Conservation (phyloP, 768 basidiomycete species). For the Phanerochaete carnosa region DNA sequence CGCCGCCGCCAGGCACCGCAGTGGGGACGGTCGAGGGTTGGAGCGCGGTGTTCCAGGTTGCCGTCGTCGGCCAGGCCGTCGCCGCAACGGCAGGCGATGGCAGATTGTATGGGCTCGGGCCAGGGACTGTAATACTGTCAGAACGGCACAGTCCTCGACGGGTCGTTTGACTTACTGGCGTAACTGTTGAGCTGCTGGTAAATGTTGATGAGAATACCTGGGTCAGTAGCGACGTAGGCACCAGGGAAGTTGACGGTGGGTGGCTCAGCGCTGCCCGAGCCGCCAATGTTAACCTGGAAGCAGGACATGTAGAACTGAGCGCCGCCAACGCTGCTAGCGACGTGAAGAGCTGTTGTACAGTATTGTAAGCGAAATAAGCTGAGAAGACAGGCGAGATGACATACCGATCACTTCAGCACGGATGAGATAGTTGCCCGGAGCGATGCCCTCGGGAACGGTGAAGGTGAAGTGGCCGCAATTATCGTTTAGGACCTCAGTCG, state of each 20-base stretch:
- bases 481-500: slow-evolving; percentile 38
- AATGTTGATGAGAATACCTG: slow-evolving; percentile 47
- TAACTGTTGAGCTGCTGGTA: slow-evolving; percentile 41
- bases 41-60: slow-evolving; percentile 47
- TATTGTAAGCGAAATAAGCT: not conserved
- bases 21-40: slow-evolving; percentile 47
- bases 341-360: slow-evolving; percentile 37
- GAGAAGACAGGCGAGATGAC: slow-evolving; percentile 9
- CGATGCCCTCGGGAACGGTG: slow-evolving; percentile 39
- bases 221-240: slow-evolving; percentile 37
- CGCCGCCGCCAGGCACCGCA: slow-evolving; percentile 15
- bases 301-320: slow-evolving; percentile 52
- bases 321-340: slow-evolving; percentile 40
- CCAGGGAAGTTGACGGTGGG: slow-evolving; percentile 40
- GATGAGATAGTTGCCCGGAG: slow-evolving; percentile 45
- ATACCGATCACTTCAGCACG: slow-evolving; percentile 47
- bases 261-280: slow-evolving; percentile 34
- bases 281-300: slow-evolving; percentile 42
- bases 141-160: slow-evolving; percentile 7
- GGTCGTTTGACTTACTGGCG: slow-evolving; percentile 26
- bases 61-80: slow-evolving; percentile 42
- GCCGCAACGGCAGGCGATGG: slow-evolving; percentile 37
- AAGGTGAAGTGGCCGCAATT: slow-evolving; percentile 55
- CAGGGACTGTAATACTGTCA: slow-evolving; percentile 34
- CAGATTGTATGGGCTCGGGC: slow-evolving; percentile 46